Evolutionary conservation across 305 asterid species (phyloP).

Genomic region (Fraxinus floribunda): DNA sequence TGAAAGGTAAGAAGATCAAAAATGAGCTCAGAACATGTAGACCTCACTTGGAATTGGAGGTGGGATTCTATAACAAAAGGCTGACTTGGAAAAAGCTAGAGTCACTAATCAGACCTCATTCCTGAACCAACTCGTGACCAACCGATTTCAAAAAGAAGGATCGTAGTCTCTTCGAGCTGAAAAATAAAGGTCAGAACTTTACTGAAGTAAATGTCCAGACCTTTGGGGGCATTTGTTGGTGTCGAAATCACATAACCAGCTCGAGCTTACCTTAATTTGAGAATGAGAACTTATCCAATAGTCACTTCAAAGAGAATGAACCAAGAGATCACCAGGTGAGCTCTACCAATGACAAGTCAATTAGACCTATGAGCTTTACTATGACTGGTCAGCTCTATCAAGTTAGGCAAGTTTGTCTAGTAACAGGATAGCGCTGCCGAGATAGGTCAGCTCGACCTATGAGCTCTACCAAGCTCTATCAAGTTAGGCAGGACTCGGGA

Average conservation of each 20-base stretch:
- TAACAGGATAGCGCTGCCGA: background rate
- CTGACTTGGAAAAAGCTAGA: background rate
- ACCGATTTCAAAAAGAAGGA: background rate
- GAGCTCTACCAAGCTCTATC: background rate
- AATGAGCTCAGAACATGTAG: background rate
- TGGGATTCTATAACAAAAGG: background rate
- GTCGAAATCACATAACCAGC: background rate
- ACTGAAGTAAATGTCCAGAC: background rate
- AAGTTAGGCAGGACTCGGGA: too few species aligned
- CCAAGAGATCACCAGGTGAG: background rate
- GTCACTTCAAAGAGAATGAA: background rate
- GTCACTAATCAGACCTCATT: background rate
- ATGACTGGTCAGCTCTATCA: background rate
- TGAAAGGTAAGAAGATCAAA: background rate
- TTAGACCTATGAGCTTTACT: background rate
- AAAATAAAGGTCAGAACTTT: background rate
- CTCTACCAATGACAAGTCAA: background rate
- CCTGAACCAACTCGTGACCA: background rate
- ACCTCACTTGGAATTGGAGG: background rate
- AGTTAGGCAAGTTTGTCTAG: background rate
- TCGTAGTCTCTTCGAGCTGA: too few species aligned
- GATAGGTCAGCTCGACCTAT: background rate
- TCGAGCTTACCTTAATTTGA: background rate
- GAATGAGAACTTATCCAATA: background rate
- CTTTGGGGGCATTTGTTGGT: background rate